phyloP scores from a whole-genome alignment of 306 rosid genomes.

The Quercus aquifolioides region DNA sequence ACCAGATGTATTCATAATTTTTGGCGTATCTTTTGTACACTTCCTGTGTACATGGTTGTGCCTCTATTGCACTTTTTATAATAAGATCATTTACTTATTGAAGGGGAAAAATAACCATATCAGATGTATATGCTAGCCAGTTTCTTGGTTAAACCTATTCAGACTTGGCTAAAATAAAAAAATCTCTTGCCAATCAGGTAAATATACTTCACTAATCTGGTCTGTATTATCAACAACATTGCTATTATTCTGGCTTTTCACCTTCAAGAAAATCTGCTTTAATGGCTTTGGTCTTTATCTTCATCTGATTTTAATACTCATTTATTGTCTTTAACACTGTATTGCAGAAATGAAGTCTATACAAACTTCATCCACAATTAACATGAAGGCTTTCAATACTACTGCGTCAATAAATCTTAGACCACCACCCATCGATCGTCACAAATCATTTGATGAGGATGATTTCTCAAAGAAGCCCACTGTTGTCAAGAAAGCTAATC shows the following conservation, averaged over 20 bases:
- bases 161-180: neutral
- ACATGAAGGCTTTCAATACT: constrained; percentile 61
- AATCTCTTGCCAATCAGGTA: constrained; percentile 2
- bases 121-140: neutral
- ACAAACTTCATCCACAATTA: constrained; percentile 49
- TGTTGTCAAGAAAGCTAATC: constrained; percentile 47
- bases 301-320: neutral
- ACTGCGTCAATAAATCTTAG: constrained; percentile 60
- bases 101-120: neutral
- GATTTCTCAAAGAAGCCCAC: constrained; percentile 57
- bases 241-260: constrained; percentile 9
- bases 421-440: constrained; percentile 93
- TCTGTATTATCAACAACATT: neutral
- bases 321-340: constrained; percentile 8
- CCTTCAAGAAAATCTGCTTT: neutral
- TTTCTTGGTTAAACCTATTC: neutral
- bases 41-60: too few species aligned
- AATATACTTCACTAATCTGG: constrained; percentile 9
- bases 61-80: too few species aligned
- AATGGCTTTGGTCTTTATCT: neutral
- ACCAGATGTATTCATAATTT: too few species aligned
- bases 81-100: too few species aligned
- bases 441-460: constrained; percentile 74
- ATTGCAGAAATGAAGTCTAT: constrained; percentile 70
- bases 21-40: too few species aligned